Base-by-base conservation (phyloP, 768 basidiomycete genomes). In the Suillus plorans region DNA sequence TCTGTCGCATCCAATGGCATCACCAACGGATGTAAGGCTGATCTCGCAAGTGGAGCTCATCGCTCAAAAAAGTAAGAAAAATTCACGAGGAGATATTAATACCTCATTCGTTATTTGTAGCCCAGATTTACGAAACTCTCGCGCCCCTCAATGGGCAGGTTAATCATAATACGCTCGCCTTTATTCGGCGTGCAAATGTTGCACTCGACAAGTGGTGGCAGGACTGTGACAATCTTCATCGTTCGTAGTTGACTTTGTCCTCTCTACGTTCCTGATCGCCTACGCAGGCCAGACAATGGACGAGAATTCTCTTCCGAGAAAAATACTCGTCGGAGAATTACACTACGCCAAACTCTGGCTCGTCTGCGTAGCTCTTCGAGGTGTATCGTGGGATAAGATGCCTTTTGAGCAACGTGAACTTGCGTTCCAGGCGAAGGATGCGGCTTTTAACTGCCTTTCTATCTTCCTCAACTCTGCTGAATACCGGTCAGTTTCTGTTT, bases 311-410 rank as follows among this genome's bases (percentile, higher is more conserved):
- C 81, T 97, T 14, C 83, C 95, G 41, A 86, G 94, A 58, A 95
- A 94, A 78, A 88, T 98, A 57, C 86, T 97, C 25, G 88, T 88
- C 3, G 91, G 90, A 6, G 95, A 97, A 73, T 80, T 97, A 60
- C 89, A 95, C 72, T 95, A 97, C 73, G 92, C 95, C 36, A 96
- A 97, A 74, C 82, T 98, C 5, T 97, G 95, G 95, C 85, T 97
- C 39, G 90, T 95, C 25, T 97, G 95, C 73, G 90, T 97, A 28
- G 94, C 94, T 14, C 80, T 98, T 55, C 86, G 95, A 65, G 95
- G 95, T 20, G 92, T 91, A 31, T 87, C 92, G 5, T 98, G 95
- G 95, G 95, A 97, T 72, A 95, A 95, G 77, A 94, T 97, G 90
- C 88, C 94, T 4, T 94, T 92, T 66, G 95, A 97, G 75, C 95